Percentiles rank a stretch among this genome's conserved stretches.
These are phyloP conservation scores for Tuctoria greenei DNA, from an alignment of 176 grass and related monocot species.

Conservation along the genomic window DNA sequence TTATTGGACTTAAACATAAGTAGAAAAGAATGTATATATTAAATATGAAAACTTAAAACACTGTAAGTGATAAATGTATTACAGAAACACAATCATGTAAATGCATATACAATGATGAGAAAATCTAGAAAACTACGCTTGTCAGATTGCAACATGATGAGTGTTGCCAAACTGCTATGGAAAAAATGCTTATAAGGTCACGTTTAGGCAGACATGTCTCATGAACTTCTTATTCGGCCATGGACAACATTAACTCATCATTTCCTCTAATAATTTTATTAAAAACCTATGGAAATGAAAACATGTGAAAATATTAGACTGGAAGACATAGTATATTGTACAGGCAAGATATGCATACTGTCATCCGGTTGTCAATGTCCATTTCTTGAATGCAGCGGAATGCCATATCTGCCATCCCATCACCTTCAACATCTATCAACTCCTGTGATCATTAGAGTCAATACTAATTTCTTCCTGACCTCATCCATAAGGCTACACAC, in stretches of 20 bases:
- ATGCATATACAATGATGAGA: neutral
- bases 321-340: neutral
- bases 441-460: conserved; percentile 41
- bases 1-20: neutral
- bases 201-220: neutral
- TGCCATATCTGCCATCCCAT: conserved; percentile 97
- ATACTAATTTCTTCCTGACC: neutral
- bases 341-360: conserved; percentile 39
- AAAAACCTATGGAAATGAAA: no score
- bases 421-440: conserved; percentile 97
- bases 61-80: neutral
- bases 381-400: conserved; percentile 98
- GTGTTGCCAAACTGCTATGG: neutral
- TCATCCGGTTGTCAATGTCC: conserved; percentile 98
- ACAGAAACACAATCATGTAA: neutral
- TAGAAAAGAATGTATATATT: neutral
- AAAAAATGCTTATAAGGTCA: conserved; percentile 16
- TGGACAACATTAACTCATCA: no score
- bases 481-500: neutral
- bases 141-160: neutral
- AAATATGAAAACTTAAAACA: neutral
- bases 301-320: no score
- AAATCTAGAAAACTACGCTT: conserved; percentile 8
- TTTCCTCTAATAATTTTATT: no score
- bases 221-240: no score